phyloP scores from a whole-genome alignment of 495 filamentous ascomycete genomes.

The Podospora conica region DNA sequence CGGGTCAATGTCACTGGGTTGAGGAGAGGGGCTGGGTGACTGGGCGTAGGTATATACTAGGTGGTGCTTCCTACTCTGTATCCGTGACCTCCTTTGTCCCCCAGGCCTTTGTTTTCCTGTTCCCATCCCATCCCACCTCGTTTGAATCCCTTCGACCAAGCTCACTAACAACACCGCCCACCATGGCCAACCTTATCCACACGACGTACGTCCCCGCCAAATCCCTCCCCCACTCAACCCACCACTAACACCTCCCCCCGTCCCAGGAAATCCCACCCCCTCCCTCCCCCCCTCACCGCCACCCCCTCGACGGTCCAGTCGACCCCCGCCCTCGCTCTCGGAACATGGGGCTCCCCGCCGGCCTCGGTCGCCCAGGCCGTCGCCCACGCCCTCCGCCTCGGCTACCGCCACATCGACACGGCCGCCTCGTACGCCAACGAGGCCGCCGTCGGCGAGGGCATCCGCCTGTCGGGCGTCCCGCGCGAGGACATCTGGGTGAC shows the following conservation, averaged over 20 bases:
- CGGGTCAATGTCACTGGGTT: not conserved
- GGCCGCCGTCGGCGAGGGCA: conserved; percentile 71
- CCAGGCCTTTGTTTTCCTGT: too few relatives aligned
- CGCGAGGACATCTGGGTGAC: conserved; percentile 80
- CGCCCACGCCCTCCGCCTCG: conserved; percentile 64
- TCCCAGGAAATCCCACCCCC: conserved; percentile 56
- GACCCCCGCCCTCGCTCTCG: conserved; percentile 76
- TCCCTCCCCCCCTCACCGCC: conserved; percentile 68
- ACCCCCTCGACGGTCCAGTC: conserved; percentile 74
- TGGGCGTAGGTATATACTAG: not conserved
- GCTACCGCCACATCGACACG: conserved; percentile 55
- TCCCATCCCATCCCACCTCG: too few relatives aligned
- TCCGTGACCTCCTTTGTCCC: not conserved
- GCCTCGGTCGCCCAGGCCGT: conserved; percentile 54
- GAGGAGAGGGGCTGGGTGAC: not conserved
- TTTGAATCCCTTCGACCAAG: not conserved
- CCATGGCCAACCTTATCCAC: not conserved
- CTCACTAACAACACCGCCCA: not conserved
- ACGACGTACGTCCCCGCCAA: not conserved
- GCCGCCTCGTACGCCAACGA: conserved; percentile 86
- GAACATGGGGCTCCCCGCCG: conserved; percentile 67
- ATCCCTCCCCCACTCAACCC: not conserved
- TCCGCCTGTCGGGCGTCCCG: conserved; percentile 72
- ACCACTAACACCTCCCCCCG: not conserved
- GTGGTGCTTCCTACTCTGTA: not conserved